Conservation (phyloP, 2,329 filamentous ascomycete species). For the Aspergillus amoenus region DNA sequence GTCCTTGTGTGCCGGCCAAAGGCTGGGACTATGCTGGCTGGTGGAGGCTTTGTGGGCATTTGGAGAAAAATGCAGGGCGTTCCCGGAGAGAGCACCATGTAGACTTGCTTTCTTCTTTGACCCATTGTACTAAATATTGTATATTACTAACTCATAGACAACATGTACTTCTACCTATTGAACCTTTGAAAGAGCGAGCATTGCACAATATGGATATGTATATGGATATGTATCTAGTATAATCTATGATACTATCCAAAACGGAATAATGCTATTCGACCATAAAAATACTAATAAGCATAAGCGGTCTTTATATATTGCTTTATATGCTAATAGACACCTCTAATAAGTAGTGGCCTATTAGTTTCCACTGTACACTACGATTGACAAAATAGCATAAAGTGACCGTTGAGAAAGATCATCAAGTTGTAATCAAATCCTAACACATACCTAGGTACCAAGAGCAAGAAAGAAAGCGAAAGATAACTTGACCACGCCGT, state of each 20-base stretch:
- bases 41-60: slow-evolving; percentile 54
- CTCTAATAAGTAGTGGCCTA: too few species aligned
- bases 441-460: slow-evolving; percentile 15
- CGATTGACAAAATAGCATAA: background rate
- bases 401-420: slow-evolving; percentile 4
- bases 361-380: background rate
- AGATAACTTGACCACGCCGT: slow-evolving; percentile 25
- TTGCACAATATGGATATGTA: too few species aligned
- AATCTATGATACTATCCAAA: too few species aligned
- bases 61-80: slow-evolving; percentile 45
- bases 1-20: slow-evolving; percentile 55
- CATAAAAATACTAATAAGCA: too few species aligned
- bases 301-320: too few species aligned
- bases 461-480: slow-evolving; percentile 19
- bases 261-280: too few species aligned
- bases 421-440: slow-evolving; percentile 13
- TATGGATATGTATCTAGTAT: too few species aligned
- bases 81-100: background rate
- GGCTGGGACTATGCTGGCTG: slow-evolving; percentile 47
- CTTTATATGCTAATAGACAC: too few species aligned
- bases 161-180: background rate
- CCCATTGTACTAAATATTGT: background rate
- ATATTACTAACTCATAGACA: background rate
- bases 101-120: background rate
- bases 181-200: too few species aligned